Percentiles rank a stretch among this genome's conserved stretches.
Evolutionary conservation across 768 basidiomycete species (phyloP).

Genomic region (Leccinum disarticulatum): DNA sequence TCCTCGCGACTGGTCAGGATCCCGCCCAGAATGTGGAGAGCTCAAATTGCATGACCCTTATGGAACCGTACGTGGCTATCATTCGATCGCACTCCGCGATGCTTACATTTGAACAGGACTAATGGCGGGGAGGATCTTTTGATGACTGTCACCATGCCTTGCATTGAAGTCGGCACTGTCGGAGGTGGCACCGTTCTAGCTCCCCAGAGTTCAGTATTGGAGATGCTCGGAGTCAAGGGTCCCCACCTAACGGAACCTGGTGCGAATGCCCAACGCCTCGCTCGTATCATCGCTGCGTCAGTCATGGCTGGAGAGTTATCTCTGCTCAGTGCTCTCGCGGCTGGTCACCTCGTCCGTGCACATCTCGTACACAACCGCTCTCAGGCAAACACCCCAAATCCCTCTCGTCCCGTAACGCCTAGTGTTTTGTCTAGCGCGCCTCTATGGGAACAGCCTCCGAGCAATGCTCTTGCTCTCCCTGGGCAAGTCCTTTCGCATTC

Average conservation of each 20-base stretch:
- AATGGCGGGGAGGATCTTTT: constrained; percentile 90
- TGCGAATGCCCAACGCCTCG: constrained; percentile 85
- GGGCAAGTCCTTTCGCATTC: constrained; percentile 32
- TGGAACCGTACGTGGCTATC: constrained; percentile 80
- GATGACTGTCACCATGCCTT: constrained; percentile 97
- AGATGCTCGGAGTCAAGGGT: constrained; percentile 91
- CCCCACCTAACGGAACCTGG: constrained; percentile 87
- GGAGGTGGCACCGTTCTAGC: constrained; percentile 93
- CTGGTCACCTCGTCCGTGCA: constrained; percentile 91
- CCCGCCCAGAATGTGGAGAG: constrained; percentile 99
- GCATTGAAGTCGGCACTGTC: constrained; percentile 96
- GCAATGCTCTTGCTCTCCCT: constrained; percentile 5
- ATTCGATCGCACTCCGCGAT: constrained; percentile 2
- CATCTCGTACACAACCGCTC: constrained; percentile 93
- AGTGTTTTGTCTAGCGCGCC: constrained; percentile 32
- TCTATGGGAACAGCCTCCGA: constrained; percentile 27
- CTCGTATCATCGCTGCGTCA: constrained; percentile 83
- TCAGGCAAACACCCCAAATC: constrained; percentile 73
- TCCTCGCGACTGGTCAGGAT: constrained; percentile 96
- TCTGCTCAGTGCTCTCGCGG: constrained; percentile 88
- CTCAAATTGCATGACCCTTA: constrained; percentile 96
- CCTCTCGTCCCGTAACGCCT: constrained; percentile 61
- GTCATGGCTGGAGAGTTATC: constrained; percentile 99
- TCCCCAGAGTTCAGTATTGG: constrained; percentile 87
- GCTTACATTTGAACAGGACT: constrained; percentile 46